Base-by-base conservation (phyloP, 208 protist species). In the Crithidia sp. region DNA sequence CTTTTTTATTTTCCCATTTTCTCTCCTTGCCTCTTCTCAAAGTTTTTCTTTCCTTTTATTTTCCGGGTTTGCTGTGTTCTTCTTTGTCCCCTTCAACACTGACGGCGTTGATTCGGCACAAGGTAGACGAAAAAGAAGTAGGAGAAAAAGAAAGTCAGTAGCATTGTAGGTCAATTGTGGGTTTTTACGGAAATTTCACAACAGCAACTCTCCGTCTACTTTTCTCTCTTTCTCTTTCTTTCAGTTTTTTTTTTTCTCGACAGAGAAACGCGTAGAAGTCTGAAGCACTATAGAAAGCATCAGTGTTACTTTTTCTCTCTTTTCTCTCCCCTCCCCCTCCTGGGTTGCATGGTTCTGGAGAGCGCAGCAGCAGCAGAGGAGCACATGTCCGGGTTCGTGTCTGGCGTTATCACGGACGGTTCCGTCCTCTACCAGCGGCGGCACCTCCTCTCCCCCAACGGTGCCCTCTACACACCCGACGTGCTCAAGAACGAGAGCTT, bases 401-500 rank as follows among this genome's bases (percentile, higher is more conserved):
- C 65, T 10, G 56, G 39, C 43, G 17, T 47, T 40, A 50, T 40
- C 17, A 61, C 41, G 8, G 65, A 70, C 19, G 65, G 65, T 0
- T 54, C 65, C 57, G 43, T 41, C 9, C 13, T 61, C 13, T 70
- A 43, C 52, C 53, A 61, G 41, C 65, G 65, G 3, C 65, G 65
- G 40, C 65, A 49, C 53, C 40, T 61, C 17, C 43, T 61, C 19
- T 41, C 19, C 7, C 36, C 41, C 17, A 74, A 60, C 55, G 40
- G 67, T 5, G 61, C 8, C 61, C 36, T 41, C n/a, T 73, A 65
- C 47, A 44, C 67, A 9, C 40, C 61, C 19, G 50, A n/a, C 2
- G 56, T 71, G 13, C 41, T 74, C 10, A 69, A 74, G 17, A 63
- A 39, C 17, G 62, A 74, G 28, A 66, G 41, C 37, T 74, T 74